A percentile compares a stretch with the other conserved stretches of the same genome.
Evolutionary conservation across 2,329 filamentous ascomycete genomes (phyloP).

Genomic region (Neopestalotiopsis sp.): DNA sequence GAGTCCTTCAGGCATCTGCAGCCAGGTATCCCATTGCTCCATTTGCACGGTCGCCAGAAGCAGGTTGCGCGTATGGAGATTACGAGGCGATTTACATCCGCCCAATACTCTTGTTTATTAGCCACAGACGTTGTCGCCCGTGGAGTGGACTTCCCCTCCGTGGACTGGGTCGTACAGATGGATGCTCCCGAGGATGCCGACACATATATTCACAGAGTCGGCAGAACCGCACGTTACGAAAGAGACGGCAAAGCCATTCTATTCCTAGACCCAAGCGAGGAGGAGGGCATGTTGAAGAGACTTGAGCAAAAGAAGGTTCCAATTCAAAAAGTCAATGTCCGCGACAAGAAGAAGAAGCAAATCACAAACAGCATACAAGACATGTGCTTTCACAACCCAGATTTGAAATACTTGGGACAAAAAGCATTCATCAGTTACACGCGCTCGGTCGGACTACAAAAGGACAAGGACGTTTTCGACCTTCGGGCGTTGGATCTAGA

Average conservation of each 20-base stretch:
- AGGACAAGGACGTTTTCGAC: conserved; percentile 90
- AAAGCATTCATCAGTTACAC: conserved; percentile 95
- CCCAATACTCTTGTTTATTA: conserved; percentile 87
- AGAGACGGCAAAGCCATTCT: conserved; percentile 85
- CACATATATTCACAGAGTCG: conserved; percentile 96
- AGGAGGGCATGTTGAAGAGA: conserved; percentile 85
- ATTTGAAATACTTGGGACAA: conserved; percentile 92
- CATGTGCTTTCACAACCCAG: conserved; percentile 94
- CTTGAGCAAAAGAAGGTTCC: conserved; percentile 90
- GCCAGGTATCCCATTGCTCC: conserved; percentile 89
- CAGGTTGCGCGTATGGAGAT: conserved; percentile 88
- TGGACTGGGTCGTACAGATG: conserved; percentile 99
- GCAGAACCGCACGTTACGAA: conserved; percentile 92
- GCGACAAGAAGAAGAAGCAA: conserved; percentile 85
- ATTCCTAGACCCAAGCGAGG: conserved; percentile 91
- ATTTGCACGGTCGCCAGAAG: conserved; percentile 93
- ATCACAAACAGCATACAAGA: conserved; percentile 87
- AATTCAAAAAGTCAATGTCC: conserved; percentile 84
- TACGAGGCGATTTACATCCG: conserved; percentile 78
- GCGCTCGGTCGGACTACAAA: conserved; percentile 83
- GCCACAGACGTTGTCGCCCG: conserved; percentile 94
- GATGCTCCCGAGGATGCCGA: conserved; percentile 96
- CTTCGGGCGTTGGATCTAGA: conserved; percentile 84
- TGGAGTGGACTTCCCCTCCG: conserved; percentile 92
- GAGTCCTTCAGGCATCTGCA: conserved; percentile 92